phyloP scores from a whole-genome alignment of 106 monocot genomes.

The Gastrodia elata region DNA sequence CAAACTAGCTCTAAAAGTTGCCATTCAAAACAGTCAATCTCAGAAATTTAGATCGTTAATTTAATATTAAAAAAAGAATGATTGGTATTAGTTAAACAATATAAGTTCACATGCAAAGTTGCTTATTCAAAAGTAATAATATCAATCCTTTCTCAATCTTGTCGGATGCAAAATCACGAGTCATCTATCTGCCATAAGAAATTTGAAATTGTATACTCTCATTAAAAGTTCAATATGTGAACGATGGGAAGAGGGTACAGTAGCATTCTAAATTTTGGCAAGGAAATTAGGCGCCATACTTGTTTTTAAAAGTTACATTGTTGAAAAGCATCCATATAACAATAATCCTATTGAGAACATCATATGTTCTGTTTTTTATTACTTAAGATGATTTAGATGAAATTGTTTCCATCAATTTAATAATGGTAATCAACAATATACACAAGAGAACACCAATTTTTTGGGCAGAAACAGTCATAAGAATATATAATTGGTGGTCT shows the following conservation, averaged over 20 bases:
- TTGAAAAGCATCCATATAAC: not conserved
- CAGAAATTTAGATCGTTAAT: not conserved
- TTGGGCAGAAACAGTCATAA: not conserved
- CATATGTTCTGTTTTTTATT: not conserved
- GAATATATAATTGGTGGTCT: not conserved
- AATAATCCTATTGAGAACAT: not conserved
- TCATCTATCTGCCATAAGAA: not conserved
- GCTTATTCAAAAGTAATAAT: constrained; percentile 1
- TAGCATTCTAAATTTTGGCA: not conserved
- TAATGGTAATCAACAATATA: no score
- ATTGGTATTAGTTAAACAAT: not conserved
- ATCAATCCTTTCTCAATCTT: not conserved
- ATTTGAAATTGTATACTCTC: not conserved
- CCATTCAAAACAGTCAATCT: not conserved
- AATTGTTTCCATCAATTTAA: no score
- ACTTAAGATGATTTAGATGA: no score
- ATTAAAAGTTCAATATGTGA: not conserved
- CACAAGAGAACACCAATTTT: no score
- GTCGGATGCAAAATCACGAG: not conserved
- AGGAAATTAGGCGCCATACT: not conserved
- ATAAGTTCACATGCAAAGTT: not conserved
- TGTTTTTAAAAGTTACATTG: not conserved
- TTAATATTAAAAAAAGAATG: not conserved
- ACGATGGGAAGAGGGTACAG: not conserved
- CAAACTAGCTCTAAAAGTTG: not conserved